phyloP scores from a whole-genome alignment of 129 eudicot genomes.

The Lactuca saligna region DNA sequence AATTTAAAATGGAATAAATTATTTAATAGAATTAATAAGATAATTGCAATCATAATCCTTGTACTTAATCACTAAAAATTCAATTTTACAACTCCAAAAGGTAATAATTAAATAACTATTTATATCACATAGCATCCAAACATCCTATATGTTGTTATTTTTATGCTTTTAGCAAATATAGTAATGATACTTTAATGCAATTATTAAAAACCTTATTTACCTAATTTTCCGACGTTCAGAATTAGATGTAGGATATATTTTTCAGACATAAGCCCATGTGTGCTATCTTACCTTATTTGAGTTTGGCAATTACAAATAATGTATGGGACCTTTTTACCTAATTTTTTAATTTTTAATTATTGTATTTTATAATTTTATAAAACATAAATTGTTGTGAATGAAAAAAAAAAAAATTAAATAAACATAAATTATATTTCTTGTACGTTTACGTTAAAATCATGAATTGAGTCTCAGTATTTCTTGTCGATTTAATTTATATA shows the following conservation, averaged over 20 bases:
- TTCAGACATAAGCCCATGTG: background rate
- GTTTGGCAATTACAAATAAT: background rate
- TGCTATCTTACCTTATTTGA: background rate
- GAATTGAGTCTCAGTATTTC: no score
- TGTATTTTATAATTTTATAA: no score
- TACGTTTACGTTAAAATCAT: no score
- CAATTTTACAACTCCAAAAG: no score
- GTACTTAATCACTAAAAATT: background rate
- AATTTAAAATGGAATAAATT: no score
- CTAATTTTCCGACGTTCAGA: background rate
- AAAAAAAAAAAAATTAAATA: no score
- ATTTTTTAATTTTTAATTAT: no score
- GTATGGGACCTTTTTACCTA: background rate
- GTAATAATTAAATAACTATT: no score
- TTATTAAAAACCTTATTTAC: background rate
- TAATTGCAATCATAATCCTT: background rate
- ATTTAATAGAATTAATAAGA: background rate
- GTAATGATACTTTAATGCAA: background rate
- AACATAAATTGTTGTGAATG: no score
- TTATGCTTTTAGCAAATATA: background rate
- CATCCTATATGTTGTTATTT: no score
- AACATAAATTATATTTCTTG: no score
- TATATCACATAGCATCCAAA: background rate
- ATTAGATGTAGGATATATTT: background rate
- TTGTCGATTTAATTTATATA: background rate